A percentile compares a stretch with the other conserved stretches of the same genome.
phyloP scores from a whole-genome alignment of 2,329 filamentous ascomycete species.

The Aspergillus thermomutatus region DNA sequence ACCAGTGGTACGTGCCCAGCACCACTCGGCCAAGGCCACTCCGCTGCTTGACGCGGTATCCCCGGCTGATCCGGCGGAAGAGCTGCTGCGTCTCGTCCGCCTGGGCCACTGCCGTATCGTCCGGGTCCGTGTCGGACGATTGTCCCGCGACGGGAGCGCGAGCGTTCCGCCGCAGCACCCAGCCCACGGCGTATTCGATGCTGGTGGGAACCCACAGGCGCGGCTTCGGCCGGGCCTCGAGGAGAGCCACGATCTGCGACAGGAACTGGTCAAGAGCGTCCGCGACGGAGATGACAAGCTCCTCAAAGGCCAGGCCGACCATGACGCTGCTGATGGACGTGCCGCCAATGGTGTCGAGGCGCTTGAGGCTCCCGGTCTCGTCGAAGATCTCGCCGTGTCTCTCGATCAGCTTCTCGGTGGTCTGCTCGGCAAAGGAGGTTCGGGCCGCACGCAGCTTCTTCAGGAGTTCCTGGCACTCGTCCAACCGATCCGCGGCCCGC shows the following conservation, averaged over 20 bases:
- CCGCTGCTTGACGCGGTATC: constrained; percentile 21
- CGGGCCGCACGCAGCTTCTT: constrained; percentile 25
- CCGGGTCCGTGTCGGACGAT: constrained; percentile 19
- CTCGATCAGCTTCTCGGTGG: constrained; percentile 40
- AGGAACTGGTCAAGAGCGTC: constrained; percentile 24
- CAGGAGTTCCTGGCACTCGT: constrained; percentile 16
- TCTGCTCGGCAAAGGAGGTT: constrained; percentile 23
- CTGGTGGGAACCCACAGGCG: constrained; percentile 45
- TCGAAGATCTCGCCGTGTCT: constrained; percentile 13
- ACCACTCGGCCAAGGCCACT: constrained; percentile 21
- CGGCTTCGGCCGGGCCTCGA: constrained; percentile 32
- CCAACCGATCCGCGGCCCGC: constrained; percentile 12
- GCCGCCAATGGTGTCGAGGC: constrained; percentile 38
- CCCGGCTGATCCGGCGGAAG: constrained; percentile 36
- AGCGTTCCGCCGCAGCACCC: constrained; percentile 30
- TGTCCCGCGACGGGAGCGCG: constrained; percentile 19
- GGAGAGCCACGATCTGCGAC: constrained; percentile 35
- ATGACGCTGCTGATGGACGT: constrained; percentile 42
- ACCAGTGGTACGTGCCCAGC: constrained; percentile 35
- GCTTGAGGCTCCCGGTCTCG: constrained; percentile 22
- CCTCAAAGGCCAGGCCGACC: constrained; percentile 47
- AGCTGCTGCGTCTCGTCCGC: constrained; percentile 34
- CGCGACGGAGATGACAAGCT: constrained; percentile 31
- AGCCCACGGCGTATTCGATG: constrained; percentile 38
- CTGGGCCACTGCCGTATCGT: constrained; percentile 24